Base-by-base conservation (phyloP, 2,329 filamentous ascomycete genomes). In the Calycina herbarum region DNA sequence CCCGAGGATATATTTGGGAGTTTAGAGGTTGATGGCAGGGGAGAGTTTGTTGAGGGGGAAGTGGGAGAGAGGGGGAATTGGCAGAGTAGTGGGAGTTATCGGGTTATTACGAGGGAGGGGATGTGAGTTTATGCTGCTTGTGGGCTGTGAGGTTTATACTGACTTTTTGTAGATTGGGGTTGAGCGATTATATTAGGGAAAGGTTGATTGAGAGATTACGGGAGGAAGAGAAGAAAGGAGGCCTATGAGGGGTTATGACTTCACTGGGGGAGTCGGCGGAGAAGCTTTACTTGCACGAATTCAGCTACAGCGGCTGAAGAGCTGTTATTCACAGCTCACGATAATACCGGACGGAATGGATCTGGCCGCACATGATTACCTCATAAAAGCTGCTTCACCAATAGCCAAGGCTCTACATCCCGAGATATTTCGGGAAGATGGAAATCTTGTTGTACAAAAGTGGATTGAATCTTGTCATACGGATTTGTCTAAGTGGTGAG, bases 1-100 rank as follows among this genome's bases (percentile, higher is more conserved):
- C 87, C 88, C 1, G 88, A 90, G 72, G 88, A 91, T 72, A 91
- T 91, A 45, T 79, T 91, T 63, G 88, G 88, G 45, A 90, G 87
- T 68, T 81, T 90, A 51, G 85, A 89, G 73, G 88, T 90, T 5
- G 81, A 89, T 73, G 81, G 79, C 1, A 69, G 77, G 6, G 88
- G 88, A 0, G 74, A 82, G 33, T 83, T 89, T 61, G 78, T 88
- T n/a, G 69, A 69, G 27, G 73, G 71, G 8, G 70, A 72, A 5
- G 74, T 72, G 62, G 72, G 70, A 33, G 69, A 68, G 31, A 60
- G 68, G 31, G 85, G 86, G 27, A 82, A 81, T 68, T 85, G 85
- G 68, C 82, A 87, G 75, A 79, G 82, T 1, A 88, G 86, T 67
- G 85, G 86, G 15, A 89, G 85, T 3, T 89, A 89, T 73, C 83